Base-by-base conservation (phyloP, 371 early-diverging fungal species). In the Umbelopsis sp. region DNA sequence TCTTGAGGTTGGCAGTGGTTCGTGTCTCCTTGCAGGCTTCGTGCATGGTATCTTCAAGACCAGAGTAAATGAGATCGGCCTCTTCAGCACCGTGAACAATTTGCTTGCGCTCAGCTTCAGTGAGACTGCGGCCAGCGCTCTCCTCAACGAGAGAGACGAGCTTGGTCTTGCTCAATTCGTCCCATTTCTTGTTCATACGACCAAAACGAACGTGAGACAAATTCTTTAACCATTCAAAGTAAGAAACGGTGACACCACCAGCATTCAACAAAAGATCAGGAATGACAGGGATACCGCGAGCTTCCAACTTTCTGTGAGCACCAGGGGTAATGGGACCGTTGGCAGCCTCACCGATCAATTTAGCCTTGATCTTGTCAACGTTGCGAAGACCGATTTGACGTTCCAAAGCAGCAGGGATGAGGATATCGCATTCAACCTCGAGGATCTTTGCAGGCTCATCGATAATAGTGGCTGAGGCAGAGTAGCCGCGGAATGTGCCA, bases 141-240 rank as follows among this genome's bases (percentile, higher is more conserved):
- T 89, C 86, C 76, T 95, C 95, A 37, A 94, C 94, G 50, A 94
- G 77, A 11, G 80, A 81, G 67, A 94, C 74, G 57, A 95, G 80
- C 85, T 91, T 91, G 65, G 78, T 72, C 74, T 93, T 93, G 74
- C 92, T 91, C 50, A 87, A 81, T 72, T 95, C 95, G 73, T 94
- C 95, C 94, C 94, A 95, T 70, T 89, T 89, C 84, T 93, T 92
- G 78, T 93, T 94, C 92, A 95, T 91, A 76, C 95, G 93, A 62
- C 95, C 95, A 67, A 95, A 94, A 48, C 95, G 89, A 67, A 95
- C 90, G 72, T 95, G 95, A 41, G 90, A 89, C 68, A 94, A 81
- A 75, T 93, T 93, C 87, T 93, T 93, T 72, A 92, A 83, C 93
- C 92, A 92, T 78, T 87, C 87, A 80, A 91, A 94, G 83, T 94